Base-by-base conservation (phyloP, 345 rosid species). In the Populus nigra region DNA sequence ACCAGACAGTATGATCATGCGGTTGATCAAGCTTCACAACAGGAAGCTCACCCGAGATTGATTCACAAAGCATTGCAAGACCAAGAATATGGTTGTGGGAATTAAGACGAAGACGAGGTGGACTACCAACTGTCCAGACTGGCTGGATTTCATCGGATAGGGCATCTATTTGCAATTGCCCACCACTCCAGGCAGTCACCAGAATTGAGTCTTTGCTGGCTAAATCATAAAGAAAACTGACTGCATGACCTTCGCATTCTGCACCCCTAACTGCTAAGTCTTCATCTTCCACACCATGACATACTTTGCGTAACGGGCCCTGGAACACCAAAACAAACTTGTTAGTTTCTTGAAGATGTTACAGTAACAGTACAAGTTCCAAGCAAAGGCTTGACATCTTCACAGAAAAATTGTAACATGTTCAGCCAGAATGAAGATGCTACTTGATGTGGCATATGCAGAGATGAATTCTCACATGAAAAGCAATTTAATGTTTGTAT, bases 141-240 rank as follows among this genome's bases (percentile, higher is more conserved):
- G 98, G 98, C 86, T 94, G 98, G 78, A 94, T 90, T 88, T 96
- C 99, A 88, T 96, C 98, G 72, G 96, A 97, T 69, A 96, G 83
- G 77, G 97, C 97, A 76, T 94, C 97, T 79, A 96, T 87, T 84
- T 96, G 97, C 87, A 94, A 78, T 71, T 94, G 97, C 61, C 99
- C 98, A 77, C 91, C 92, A 88, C 93, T 92, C 99, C 98, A 94
- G 73, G 97, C 97, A 71, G 95, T 94, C 78, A 94, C 97, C 84
- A 96, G 83, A 82, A 96, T 81, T 13, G 97, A 89, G 81, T 96
- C 99, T 86, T 91, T 96, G 91, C 97, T 85, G 76, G 91, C 90
- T 71, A 89, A 75, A 78, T 89, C 90, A 81, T 92, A 96, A 73
- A 94, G 88, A 79, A 96, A 85, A 85, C 92, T 84, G 78, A 90